Evolutionary conservation across 1,139 yeast genomes (phyloP).

Genomic region (Hansenula anomala): DNA sequence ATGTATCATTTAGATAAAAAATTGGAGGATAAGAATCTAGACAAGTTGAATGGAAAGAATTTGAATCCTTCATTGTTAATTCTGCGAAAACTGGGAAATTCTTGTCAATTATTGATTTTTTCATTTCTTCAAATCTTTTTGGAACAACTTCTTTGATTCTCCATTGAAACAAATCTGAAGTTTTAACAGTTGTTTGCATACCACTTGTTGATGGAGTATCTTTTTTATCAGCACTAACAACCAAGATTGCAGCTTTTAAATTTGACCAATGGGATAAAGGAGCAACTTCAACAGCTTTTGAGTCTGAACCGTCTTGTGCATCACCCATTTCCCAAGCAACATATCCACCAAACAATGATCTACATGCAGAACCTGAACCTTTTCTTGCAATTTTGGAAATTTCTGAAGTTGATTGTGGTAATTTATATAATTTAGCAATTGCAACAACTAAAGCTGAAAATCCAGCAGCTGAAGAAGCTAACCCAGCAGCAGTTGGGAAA

Average conservation of each 20-base stretch:
- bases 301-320: conserved; percentile 70
- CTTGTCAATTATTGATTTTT: conserved; percentile 58
- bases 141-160: conserved; percentile 84
- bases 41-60: conserved; percentile 96
- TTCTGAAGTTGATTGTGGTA: conserved; percentile 79
- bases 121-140: conserved; percentile 76
- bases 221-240: conserved; percentile 88
- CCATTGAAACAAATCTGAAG: conserved; percentile 79
- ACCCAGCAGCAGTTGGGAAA: conserved; percentile 98
- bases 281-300: conserved; percentile 89
- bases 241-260: conserved; percentile 88
- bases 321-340: conserved; percentile 99
- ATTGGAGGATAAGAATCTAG: conserved; percentile 95
- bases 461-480: conserved; percentile 98
- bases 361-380: conserved; percentile 97
- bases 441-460: conserved; percentile 93
- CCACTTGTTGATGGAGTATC: conserved; percentile 95
- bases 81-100: conserved; percentile 81
- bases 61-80: conserved; percentile 92
- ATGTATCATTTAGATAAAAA: conserved; percentile 92
- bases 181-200: conserved; percentile 90
- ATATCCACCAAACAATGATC: conserved; percentile 94
- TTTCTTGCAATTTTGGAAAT: conserved; percentile 92
- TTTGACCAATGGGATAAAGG: conserved; percentile 85
- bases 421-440: conserved; percentile 72